phyloP scores from a whole-genome alignment of 1,284 basidiomycete species.

The Cryptococcus jaspeensis region DNA sequence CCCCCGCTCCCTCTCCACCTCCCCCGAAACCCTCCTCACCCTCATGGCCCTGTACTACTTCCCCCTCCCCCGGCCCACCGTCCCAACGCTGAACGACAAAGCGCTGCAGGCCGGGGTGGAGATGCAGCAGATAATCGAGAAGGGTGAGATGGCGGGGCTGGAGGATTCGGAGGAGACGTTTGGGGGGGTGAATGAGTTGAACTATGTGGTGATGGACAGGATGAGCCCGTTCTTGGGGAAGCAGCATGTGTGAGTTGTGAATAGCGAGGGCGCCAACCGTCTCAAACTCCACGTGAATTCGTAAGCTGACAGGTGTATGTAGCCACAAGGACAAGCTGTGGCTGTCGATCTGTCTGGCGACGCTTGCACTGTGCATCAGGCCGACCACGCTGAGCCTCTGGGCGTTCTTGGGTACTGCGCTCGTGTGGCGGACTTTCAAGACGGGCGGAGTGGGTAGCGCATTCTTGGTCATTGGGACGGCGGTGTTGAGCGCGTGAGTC shows the following conservation, averaged over 20 bases:
- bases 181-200: slow-evolving; percentile 7
- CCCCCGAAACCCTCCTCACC: slow-evolving; percentile 82
- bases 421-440: slow-evolving; percentile 2
- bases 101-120: neutral
- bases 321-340: slow-evolving; percentile 34
- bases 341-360: slow-evolving; percentile 61
- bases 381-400: slow-evolving; percentile 86
- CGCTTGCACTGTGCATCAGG: slow-evolving; percentile 73
- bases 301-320: neutral
- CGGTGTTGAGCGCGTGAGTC: slow-evolving; percentile 21
- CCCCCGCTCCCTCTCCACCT: slow-evolving; percentile 88
- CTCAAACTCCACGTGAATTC: too few relatives aligned
- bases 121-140: neutral
- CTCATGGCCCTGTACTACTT: slow-evolving; percentile 75
- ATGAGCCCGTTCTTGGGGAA: slow-evolving; percentile 6
- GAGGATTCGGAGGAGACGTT: slow-evolving; percentile 7
- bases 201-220: slow-evolving; percentile 33
- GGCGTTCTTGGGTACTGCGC: slow-evolving; percentile 62
- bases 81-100: neutral
- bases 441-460: slow-evolving; percentile 2
- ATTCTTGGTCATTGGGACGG: slow-evolving; percentile 3
- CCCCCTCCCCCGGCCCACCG: slow-evolving; percentile 51
- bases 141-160: neutral
- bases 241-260: slow-evolving; percentile 9
- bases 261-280: too few relatives aligned